phyloP scores from a whole-genome alignment of 2,329 filamentous ascomycete species.

The Fusarium albosuccineum region DNA sequence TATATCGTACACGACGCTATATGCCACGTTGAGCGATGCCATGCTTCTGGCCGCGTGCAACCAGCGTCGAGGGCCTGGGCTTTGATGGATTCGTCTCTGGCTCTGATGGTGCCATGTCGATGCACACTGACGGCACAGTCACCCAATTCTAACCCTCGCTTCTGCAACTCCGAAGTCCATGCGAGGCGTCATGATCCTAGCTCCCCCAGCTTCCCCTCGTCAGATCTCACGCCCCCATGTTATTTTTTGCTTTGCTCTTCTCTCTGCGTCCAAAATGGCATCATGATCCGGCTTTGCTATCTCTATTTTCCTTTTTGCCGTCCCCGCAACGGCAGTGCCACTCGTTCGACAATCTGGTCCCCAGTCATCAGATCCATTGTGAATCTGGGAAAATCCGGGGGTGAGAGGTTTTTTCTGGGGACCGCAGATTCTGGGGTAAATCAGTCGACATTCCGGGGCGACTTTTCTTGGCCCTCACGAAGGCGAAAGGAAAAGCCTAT shows the following conservation, averaged over 20 bases:
- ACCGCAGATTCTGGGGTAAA: constrained; percentile 26
- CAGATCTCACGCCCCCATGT: background rate
- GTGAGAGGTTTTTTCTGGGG: constrained; percentile 1
- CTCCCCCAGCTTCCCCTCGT: constrained; percentile 9
- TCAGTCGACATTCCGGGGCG: constrained; percentile 1
- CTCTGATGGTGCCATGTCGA: constrained; percentile 32
- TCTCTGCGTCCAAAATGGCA: background rate
- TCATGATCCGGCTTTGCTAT: background rate
- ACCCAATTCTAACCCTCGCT: constrained; percentile 21
- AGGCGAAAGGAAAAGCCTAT: no score
- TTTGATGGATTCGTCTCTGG: constrained; percentile 4
- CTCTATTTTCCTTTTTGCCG: background rate
- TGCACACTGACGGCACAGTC: constrained; percentile 31
- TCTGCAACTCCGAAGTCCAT: constrained; percentile 15
- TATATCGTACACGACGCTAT: background rate
- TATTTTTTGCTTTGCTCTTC: background rate
- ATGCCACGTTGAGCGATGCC: constrained; percentile 25
- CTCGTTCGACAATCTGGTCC: constrained; percentile 18
- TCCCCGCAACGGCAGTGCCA: constrained; percentile 6
- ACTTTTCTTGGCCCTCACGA: constrained; percentile 10
- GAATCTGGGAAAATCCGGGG: constrained; percentile 1
- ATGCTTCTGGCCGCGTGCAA: background rate
- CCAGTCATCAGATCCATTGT: constrained; percentile 12
- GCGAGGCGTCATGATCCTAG: constrained; percentile 8
- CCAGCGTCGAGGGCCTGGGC: constrained; percentile 11